Evolutionary conservation across 140 eudicot species (phyloP).

Genomic region (Ambrosia hybrid): DNA sequence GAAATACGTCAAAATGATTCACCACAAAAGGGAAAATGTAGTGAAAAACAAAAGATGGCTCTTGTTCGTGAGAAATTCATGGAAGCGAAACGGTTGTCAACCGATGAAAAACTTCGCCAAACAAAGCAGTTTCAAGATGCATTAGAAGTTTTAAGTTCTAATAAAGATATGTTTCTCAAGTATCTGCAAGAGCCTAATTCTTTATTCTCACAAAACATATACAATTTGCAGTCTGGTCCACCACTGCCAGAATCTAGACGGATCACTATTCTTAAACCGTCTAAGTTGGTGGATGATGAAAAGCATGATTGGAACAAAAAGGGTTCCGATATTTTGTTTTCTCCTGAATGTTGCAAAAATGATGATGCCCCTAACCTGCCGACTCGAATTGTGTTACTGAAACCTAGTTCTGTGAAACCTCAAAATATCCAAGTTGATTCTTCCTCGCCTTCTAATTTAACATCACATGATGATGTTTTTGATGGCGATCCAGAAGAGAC

Average conservation of each 20-base stretch:
- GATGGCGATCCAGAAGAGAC: slow-evolving; percentile 55
- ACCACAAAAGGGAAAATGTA: no score
- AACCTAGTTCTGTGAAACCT: slow-evolving; percentile 71
- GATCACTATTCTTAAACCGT: slow-evolving; percentile 90
- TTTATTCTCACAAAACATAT: no score
- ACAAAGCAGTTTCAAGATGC: no score
- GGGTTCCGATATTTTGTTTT: slow-evolving; percentile 41
- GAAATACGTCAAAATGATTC: no score
- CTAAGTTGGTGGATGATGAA: slow-evolving; percentile 50
- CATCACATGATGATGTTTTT: slow-evolving; percentile 43
- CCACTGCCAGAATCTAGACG: slow-evolving; percentile 76
- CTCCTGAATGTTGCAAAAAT: slow-evolving; percentile 39
- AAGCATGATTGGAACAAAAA: slow-evolving; percentile 41
- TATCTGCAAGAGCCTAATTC: no score
- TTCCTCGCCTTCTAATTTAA: background rate
- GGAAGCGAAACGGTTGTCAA: no score
- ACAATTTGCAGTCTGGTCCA: slow-evolving; percentile 46
- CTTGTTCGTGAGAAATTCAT: no score
- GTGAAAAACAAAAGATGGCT: no score
- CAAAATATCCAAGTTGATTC: slow-evolving; percentile 33
- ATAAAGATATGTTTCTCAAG: no score
- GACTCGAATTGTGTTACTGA: slow-evolving; percentile 85
- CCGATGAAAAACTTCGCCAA: no score
- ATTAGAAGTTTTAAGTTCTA: no score
- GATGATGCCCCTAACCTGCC: slow-evolving; percentile 57